Percentiles rank a stretch among this genome's conserved stretches.
Evolutionary conservation across 495 filamentous ascomycete genomes (phyloP).

Genomic region (Lineolata rhizophorae): DNA sequence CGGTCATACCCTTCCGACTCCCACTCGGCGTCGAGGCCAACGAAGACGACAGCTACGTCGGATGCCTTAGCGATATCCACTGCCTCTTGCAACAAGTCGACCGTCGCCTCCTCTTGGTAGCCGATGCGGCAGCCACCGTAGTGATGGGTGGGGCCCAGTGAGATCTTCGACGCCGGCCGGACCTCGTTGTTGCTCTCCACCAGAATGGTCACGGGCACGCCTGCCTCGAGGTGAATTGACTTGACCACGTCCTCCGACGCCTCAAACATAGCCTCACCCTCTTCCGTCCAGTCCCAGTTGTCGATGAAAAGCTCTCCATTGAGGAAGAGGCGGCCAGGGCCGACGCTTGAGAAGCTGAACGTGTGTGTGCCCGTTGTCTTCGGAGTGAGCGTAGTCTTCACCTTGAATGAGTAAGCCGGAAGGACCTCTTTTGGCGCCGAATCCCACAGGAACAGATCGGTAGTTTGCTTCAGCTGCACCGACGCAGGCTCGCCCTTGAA

Average conservation of each 20-base stretch:
- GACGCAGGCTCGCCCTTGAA: conserved; percentile 33
- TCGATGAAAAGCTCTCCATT: conserved; percentile 36
- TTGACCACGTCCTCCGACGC: conserved; percentile 40
- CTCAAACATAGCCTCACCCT: conserved; percentile 34
- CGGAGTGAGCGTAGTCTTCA: conserved; percentile 27
- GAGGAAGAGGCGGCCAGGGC: conserved; percentile 11
- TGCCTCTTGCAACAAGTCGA: conserved; percentile 43
- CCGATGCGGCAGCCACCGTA: conserved; percentile 62
- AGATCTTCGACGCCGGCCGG: conserved; percentile 38
- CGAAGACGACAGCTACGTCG: conserved; percentile 58
- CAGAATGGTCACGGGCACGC: conserved; percentile 34
- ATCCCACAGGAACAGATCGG: conserved; percentile 48
- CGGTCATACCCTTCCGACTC: conserved; percentile 76
- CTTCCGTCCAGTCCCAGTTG: conserved; percentile 47
- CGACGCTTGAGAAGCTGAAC: conserved; percentile 13
- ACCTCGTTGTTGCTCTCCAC: conserved; percentile 29
- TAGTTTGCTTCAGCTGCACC: conserved; percentile 31
- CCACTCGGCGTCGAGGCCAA: conserved; percentile 67
- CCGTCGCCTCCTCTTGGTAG: conserved; percentile 39
- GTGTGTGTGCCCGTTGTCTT: conserved; percentile 14
- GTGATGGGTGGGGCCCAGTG: conserved; percentile 29
- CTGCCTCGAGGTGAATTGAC: conserved; percentile 32
- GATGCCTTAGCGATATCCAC: conserved; percentile 35
- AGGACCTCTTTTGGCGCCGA: conserved; percentile 39
- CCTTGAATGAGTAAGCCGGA: conserved; percentile 31